These are phyloP conservation scores for Besnoitia besnoiti DNA, from an alignment of 169 alveolate genomes.

Conservation along the genomic window DNA sequence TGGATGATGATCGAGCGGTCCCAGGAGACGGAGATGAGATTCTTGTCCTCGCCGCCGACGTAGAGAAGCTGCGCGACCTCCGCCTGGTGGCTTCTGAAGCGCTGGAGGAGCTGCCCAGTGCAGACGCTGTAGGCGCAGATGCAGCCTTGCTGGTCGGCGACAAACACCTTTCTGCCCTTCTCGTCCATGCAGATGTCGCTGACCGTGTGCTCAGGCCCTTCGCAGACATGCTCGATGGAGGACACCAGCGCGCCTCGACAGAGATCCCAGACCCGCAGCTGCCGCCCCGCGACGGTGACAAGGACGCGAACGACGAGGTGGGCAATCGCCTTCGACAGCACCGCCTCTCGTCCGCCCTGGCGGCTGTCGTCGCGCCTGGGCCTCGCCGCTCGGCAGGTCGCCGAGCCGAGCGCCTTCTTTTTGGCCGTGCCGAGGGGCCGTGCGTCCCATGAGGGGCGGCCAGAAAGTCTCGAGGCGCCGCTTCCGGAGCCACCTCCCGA, in stretches of 20 bases:
- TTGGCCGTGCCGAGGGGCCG: neutral
- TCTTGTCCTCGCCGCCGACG: slow-evolving; percentile 71
- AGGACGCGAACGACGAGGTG: slow-evolving; percentile 48
- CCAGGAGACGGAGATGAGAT: slow-evolving; percentile 77
- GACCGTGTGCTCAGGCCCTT: slow-evolving; percentile 66
- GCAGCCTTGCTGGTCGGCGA: slow-evolving; percentile 24
- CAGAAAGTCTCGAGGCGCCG: neutral
- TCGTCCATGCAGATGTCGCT: slow-evolving; percentile 77
- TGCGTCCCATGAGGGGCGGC: neutral
- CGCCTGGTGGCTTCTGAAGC: slow-evolving; percentile 43
- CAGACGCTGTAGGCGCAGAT: slow-evolving; percentile 22
- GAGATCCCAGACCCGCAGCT: slow-evolving; percentile 78
- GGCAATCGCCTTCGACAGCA: slow-evolving; percentile 7
- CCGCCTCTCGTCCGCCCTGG: neutral
- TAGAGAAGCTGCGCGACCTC: slow-evolving; percentile 76
- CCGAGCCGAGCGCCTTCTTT: neutral
- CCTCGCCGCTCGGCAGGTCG: neutral
- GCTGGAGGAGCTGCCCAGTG: slow-evolving; percentile 12
- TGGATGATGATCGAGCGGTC: slow-evolving; percentile 77
- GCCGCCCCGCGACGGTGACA: slow-evolving; percentile 76
- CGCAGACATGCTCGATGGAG: slow-evolving; percentile 71
- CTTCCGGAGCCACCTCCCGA: neutral
- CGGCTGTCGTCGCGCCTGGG: neutral
- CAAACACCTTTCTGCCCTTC: slow-evolving; percentile 74
- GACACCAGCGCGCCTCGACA: slow-evolving; percentile 76